Evolutionary conservation across 2,329 filamentous ascomycete genomes (phyloP).

Genomic region (Alternaria sp.): DNA sequence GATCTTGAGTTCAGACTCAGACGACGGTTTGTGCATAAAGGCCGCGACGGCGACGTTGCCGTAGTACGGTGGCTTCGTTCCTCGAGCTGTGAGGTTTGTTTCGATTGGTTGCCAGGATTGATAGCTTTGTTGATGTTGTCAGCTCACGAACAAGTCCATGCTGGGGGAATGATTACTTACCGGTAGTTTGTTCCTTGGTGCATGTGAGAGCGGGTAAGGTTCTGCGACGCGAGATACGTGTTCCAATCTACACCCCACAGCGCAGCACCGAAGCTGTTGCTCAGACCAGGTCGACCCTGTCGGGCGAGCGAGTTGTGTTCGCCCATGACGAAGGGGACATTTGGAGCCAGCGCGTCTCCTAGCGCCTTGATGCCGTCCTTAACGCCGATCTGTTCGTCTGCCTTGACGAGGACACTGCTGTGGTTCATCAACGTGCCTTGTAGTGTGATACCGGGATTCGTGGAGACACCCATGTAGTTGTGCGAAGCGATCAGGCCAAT

Average conservation of each 20-base stretch:
- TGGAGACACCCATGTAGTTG: slow-evolving; percentile 68
- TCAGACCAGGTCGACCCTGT: slow-evolving; percentile 67
- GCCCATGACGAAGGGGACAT: slow-evolving; percentile 62
- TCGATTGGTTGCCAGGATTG: slow-evolving; percentile 64
- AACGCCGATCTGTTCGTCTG: slow-evolving; percentile 39
- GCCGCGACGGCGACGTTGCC: slow-evolving; percentile 65
- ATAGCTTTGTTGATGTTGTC: neutral
- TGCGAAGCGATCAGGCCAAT: slow-evolving; percentile 64
- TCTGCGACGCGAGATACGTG: slow-evolving; percentile 62
- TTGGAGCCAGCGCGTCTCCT: slow-evolving; percentile 50
- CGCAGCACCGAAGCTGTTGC: slow-evolving; percentile 69
- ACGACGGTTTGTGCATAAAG: slow-evolving; percentile 46
- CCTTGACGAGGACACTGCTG: slow-evolving; percentile 52
- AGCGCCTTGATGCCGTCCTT: slow-evolving; percentile 54
- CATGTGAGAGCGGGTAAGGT: slow-evolving; percentile 67
- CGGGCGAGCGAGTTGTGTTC: slow-evolving; percentile 69
- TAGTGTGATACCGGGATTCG: slow-evolving; percentile 64
- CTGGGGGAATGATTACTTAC: slow-evolving; percentile 48
- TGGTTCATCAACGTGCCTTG: slow-evolving; percentile 71
- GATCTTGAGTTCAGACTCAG: neutral
- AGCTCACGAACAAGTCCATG: neutral
- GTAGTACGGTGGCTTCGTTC: slow-evolving; percentile 71
- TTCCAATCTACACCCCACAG: slow-evolving; percentile 71
- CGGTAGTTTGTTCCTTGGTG: slow-evolving; percentile 69
- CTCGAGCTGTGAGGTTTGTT: slow-evolving; percentile 57